A percentile compares a stretch with the other conserved stretches of the same genome.
These are phyloP conservation scores for Coemansia sp. DNA, from an alignment of 192 early-diverging fungal genomes.

Conservation along the genomic window DNA sequence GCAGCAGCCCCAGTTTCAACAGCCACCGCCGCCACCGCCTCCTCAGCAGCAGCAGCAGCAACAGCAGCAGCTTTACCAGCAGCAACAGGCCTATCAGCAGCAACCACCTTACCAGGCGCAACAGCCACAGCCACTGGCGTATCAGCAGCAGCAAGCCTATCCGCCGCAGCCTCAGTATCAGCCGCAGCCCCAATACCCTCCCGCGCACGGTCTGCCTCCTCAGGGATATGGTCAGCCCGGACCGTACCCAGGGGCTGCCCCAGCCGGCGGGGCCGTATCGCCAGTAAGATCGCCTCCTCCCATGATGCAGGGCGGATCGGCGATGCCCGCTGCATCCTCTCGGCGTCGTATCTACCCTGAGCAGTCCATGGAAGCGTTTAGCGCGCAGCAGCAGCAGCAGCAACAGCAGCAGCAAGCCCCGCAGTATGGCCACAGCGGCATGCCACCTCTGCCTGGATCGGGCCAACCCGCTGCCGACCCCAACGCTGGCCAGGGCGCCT, in stretches of 20 bases:
- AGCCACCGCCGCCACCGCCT: neutral
- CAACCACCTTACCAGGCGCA: neutral
- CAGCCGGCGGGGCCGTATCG: neutral
- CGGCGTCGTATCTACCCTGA: slow-evolving; percentile 45
- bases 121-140: neutral
- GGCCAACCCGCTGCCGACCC: neutral
- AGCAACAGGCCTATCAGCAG: neutral
- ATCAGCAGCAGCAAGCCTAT: neutral
- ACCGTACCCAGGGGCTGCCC: neutral
- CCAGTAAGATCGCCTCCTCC: slow-evolving; percentile 11
- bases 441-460: slow-evolving; percentile 4
- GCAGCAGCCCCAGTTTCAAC: slow-evolving; percentile 11
- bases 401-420: slow-evolving; percentile 17
- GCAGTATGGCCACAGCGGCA: slow-evolving; percentile 10
- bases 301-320: neutral
- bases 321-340: slow-evolving; percentile 10
- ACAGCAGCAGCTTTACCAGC: neutral
- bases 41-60: neutral
- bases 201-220: slow-evolving; percentile 11
- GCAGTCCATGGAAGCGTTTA: slow-evolving; percentile 27
- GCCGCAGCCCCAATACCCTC: slow-evolving; percentile 10
- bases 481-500: slow-evolving; percentile 26
- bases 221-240: slow-evolving; percentile 12
- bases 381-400: slow-evolving; percentile 16
- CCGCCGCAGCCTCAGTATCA: neutral